These are phyloP conservation scores for Fonsecaea monophora DNA, from an alignment of 2,329 filamentous ascomycete species.

Conservation along the genomic window DNA sequence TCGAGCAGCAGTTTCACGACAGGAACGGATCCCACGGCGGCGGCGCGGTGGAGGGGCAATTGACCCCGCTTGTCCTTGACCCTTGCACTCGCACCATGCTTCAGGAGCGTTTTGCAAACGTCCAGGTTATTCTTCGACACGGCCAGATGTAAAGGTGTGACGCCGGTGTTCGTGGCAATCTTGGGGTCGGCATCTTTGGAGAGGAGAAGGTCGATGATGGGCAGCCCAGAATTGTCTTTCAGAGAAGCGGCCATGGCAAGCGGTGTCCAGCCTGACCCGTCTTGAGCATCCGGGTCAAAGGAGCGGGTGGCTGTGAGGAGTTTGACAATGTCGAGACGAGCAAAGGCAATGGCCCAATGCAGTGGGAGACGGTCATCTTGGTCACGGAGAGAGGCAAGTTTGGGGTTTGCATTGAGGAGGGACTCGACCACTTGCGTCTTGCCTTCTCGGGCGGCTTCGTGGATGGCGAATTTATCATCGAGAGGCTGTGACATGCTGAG, in stretches of 20 bases:
- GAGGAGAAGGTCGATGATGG: slow-evolving; percentile 54
- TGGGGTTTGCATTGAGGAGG: slow-evolving; percentile 65
- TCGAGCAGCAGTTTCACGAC: slow-evolving; percentile 81
- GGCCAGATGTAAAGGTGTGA: slow-evolving; percentile 90
- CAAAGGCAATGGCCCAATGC: slow-evolving; percentile 92
- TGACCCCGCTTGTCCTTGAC: slow-evolving; percentile 88
- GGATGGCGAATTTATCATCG: slow-evolving; percentile 75
- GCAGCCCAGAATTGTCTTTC: slow-evolving; percentile 54
- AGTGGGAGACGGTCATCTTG: slow-evolving; percentile 88
- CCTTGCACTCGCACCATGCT: slow-evolving; percentile 76
- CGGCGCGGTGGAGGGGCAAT: slow-evolving; percentile 87
- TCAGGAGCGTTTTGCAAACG: slow-evolving; percentile 76
- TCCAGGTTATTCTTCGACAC: slow-evolving; percentile 89
- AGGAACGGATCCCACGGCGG: slow-evolving; percentile 85
- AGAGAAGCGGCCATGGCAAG: slow-evolving; percentile 59
- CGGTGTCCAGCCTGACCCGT: slow-evolving; percentile 58
- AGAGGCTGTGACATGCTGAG: slow-evolving; percentile 15
- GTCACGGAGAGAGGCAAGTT: slow-evolving; percentile 75
- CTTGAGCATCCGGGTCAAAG: slow-evolving; percentile 42
- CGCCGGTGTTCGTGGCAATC: slow-evolving; percentile 50
- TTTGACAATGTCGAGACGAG: slow-evolving; percentile 75
- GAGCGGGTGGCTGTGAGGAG: slow-evolving; percentile 57
- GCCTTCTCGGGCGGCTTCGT: slow-evolving; percentile 85
- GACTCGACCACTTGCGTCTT: slow-evolving; percentile 52
- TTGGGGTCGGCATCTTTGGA: slow-evolving; percentile 56